Evolutionary conservation across 768 basidiomycete genomes (phyloP).

Genomic region (Crucibulum laeve): DNA sequence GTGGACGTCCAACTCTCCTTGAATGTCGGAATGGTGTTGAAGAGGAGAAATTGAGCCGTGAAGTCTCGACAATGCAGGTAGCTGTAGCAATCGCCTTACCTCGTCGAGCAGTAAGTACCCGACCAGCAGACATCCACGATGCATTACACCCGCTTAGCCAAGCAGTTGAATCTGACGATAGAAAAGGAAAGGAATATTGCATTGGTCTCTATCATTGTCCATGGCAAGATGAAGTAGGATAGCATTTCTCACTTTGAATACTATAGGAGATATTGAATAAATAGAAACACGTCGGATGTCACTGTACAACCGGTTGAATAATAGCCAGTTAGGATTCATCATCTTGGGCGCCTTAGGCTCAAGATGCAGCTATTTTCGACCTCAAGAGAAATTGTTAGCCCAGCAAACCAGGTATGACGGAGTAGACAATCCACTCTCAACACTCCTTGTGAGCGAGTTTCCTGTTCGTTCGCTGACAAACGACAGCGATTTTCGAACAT

Average conservation of each 20-base stretch:
- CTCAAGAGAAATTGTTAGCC: slow-evolving; percentile 37
- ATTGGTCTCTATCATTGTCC: slow-evolving; percentile 32
- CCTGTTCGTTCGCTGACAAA: slow-evolving; percentile 27
- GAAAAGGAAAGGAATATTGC: slow-evolving; percentile 19
- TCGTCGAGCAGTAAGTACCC: slow-evolving; percentile 1
- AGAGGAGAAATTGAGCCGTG: not conserved
- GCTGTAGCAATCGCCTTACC: slow-evolving; percentile 4
- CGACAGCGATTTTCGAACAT: slow-evolving; percentile 44
- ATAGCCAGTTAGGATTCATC: slow-evolving; percentile 3
- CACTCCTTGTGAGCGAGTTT: slow-evolving; percentile 34
- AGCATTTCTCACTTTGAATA: slow-evolving; percentile 1
- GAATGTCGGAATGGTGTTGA: too few species aligned
- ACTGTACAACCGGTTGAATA: not conserved
- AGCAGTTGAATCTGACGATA: slow-evolving; percentile 7
- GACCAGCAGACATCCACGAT: not conserved
- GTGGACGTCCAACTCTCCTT: not conserved
- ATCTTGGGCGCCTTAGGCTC: slow-evolving; percentile 33
- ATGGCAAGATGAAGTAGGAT: slow-evolving; percentile 19
- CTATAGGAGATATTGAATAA: not conserved
- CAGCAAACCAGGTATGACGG: slow-evolving; percentile 44
- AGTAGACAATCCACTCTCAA: slow-evolving; percentile 47
- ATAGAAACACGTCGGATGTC: not conserved
- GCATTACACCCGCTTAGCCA: not conserved
- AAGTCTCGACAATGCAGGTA: slow-evolving; percentile 1
- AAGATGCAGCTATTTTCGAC: slow-evolving; percentile 38